A percentile compares a stretch with the other conserved stretches of the same genome.
These are phyloP conservation scores for Quercus tomentella DNA, from an alignment of 331 rosid species.

Conservation along the genomic window DNA sequence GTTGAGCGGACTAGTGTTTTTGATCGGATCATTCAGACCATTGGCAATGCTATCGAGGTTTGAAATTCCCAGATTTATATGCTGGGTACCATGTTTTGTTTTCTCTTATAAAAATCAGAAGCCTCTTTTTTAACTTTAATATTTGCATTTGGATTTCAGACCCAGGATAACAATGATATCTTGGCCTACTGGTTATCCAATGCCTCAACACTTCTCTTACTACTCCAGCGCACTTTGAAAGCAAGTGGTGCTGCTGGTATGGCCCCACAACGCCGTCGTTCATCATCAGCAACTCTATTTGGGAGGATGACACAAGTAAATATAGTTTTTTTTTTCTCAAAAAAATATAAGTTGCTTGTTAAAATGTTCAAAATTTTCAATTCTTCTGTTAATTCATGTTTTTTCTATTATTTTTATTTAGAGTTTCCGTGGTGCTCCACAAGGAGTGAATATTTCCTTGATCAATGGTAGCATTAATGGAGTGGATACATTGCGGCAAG, in stretches of 20 bases:
- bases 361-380: constrained; percentile 3
- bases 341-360: constrained; percentile 9
- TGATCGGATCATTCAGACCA: constrained; percentile 74
- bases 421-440: constrained; percentile 86
- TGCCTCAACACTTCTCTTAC: constrained; percentile 76
- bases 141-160: constrained; percentile 41
- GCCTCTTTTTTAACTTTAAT: constrained; percentile 20
- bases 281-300: constrained; percentile 68
- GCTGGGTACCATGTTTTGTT: constrained; percentile 14
- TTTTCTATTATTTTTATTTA: constrained; percentile 15
- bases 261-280: constrained; percentile 89
- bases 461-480: constrained; percentile 58
- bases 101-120: neutral
- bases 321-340: neutral
- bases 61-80: constrained; percentile 13
- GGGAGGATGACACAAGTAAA: constrained; percentile 87
- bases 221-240: constrained; percentile 85
- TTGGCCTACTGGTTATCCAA: constrained; percentile 89
- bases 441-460: constrained; percentile 61
- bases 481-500: constrained; percentile 60
- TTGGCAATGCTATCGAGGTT: constrained; percentile 86
- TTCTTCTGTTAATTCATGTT: constrained; percentile 19
- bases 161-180: constrained; percentile 71
- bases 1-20: constrained; percentile 82
- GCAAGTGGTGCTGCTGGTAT: constrained; percentile 95